phyloP scores from a whole-genome alignment of 129 eudicot genomes.

The Saussurea involucrata region DNA sequence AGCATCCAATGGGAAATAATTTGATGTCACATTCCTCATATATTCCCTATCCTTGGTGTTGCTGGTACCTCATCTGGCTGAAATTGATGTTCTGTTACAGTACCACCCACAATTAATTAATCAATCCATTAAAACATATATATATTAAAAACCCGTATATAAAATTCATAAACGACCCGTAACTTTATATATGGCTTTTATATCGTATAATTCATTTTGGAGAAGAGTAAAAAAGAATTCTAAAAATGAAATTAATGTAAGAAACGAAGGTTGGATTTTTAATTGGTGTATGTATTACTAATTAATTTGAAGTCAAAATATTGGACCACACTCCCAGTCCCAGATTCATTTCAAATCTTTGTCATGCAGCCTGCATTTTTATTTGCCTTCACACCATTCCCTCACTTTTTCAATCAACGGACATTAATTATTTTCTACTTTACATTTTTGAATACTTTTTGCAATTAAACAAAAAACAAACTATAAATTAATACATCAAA shows the following conservation, averaged over 20 bases:
- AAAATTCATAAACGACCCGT: no score
- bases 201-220: neutral
- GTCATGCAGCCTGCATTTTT: constrained; percentile 21
- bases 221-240: no score
- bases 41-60: constrained; percentile 61
- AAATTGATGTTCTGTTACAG: constrained; percentile 63
- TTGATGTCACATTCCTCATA: constrained; percentile 59
- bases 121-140: neutral
- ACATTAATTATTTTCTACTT: neutral
- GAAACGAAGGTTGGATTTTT: constrained; percentile 1
- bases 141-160: no score
- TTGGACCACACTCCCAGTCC: constrained; percentile 28
- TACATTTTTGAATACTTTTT: neutral
- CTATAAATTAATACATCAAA: neutral
- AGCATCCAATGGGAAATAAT: constrained; percentile 15
- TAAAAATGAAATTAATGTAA: no score
- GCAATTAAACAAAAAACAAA: neutral
- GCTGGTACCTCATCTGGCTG: constrained; percentile 64
- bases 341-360: neutral
- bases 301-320: constrained; percentile 22
- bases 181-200: no score
- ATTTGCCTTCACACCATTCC: constrained; percentile 30
- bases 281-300: no score
- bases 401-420: neutral
- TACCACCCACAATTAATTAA: constrained; percentile 20